phyloP scores from a whole-genome alignment of 192 early-diverging fungal species.

The Coemansia sp. region DNA sequence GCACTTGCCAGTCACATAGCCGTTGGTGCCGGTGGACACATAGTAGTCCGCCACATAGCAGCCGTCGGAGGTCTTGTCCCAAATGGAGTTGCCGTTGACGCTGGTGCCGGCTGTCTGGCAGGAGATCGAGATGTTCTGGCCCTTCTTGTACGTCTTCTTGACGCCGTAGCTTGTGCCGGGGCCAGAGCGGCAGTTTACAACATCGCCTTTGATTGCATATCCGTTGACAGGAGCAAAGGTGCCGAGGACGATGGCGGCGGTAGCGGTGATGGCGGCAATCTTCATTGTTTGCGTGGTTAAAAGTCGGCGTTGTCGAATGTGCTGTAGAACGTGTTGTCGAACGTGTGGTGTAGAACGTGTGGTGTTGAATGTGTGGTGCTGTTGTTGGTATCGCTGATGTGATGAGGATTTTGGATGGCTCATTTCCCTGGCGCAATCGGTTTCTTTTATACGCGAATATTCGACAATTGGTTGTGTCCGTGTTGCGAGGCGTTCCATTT shows the following conservation, averaged over 20 bases:
- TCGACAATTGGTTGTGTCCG: background rate
- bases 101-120: conserved; percentile 38
- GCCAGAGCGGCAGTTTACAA: conserved; percentile 30
- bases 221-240: conserved; percentile 7
- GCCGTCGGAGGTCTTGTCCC: conserved; percentile 51
- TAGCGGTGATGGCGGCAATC: conserved; percentile 13
- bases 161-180: conserved; percentile 31
- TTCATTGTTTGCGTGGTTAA: conserved; percentile 14
- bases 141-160: conserved; percentile 33
- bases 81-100: conserved; percentile 36
- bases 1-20: conserved; percentile 30
- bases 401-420: background rate
- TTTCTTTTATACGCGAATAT: background rate
- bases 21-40: conserved; percentile 32
- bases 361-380: background rate
- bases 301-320: background rate
- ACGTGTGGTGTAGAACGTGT: background rate
- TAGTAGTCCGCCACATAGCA: conserved; percentile 55
- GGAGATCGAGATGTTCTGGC: conserved; percentile 15
- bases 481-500: background rate
- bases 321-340: no score
- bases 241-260: conserved; percentile 7
- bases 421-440: background rate
- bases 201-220: conserved; percentile 17
- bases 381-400: background rate